Conservation (phyloP, 768 basidiomycete species). For the Suillus spraguei region DNA sequence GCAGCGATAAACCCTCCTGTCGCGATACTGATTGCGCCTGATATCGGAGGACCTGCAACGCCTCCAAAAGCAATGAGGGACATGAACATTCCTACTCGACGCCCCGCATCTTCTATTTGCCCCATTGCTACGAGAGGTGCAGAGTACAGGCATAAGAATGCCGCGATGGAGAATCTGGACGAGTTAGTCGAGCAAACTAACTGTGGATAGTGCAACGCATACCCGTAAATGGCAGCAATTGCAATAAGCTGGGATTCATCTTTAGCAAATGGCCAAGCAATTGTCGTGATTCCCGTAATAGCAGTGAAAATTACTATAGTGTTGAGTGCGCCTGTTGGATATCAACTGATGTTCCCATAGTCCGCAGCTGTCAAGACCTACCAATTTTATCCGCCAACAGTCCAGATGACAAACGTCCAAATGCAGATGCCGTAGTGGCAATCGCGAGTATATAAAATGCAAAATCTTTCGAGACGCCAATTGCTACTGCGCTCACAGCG, state of each 20-base stretch:
- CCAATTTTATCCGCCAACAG: conserved; percentile 57
- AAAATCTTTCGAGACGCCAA: conserved; percentile 52
- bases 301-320: conserved; percentile 66
- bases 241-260: conserved; percentile 48
- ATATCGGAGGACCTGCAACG: conserved; percentile 71
- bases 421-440: conserved; percentile 63
- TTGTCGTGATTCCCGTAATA: conserved; percentile 59
- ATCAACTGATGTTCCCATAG: not conserved
- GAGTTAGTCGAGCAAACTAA: not conserved
- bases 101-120: conserved; percentile 58
- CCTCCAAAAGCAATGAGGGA: conserved; percentile 65
- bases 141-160: conserved; percentile 56
- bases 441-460: conserved; percentile 69
- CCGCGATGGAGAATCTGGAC: conserved; percentile 59
- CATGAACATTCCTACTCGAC: conserved; percentile 65
- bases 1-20: conserved; percentile 46
- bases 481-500: conserved; percentile 52
- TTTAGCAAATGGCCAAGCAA: conserved; percentile 68
- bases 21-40: no score
- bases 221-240: conserved; percentile 69
- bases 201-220: conserved; percentile 18
- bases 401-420: conserved; percentile 54
- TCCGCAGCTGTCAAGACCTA: conserved; percentile 23
- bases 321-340: conserved; percentile 59
- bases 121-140: conserved; percentile 68